Conservation (phyloP, 176 grass and related monocot species). For the Bonia amplexicaulis region DNA sequence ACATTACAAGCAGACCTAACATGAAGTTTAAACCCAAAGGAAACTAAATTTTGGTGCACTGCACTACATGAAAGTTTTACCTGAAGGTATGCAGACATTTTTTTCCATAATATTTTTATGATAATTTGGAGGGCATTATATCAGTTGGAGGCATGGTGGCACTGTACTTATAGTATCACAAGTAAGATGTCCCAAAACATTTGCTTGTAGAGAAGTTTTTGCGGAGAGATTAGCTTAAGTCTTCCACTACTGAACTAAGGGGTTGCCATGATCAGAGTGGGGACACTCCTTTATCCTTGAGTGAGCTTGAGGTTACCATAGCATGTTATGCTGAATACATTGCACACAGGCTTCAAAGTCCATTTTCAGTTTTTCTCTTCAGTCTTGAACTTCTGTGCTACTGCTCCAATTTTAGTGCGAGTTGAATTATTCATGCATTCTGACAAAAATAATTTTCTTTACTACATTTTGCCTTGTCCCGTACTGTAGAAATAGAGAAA, state of each 20-base stretch:
- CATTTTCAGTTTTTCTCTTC: background rate
- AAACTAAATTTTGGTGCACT: background rate
- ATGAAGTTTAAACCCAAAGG: background rate
- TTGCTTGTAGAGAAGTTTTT: background rate
- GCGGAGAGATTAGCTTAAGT: background rate
- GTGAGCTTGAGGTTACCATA: background rate
- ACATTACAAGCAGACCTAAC: background rate
- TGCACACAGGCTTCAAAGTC: background rate
- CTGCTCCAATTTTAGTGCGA: background rate
- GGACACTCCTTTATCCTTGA: background rate
- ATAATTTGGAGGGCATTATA: background rate
- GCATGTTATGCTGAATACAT: background rate
- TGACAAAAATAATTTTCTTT: background rate
- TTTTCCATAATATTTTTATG: background rate
- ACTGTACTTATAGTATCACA: background rate
- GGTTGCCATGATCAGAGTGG: background rate
- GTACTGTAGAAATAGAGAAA: background rate
- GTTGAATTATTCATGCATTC: background rate
- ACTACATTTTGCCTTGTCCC: background rate
- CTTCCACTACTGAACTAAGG: background rate
- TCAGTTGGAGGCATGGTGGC: background rate
- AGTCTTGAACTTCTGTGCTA: background rate
- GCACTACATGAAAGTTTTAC: constrained; percentile 21
- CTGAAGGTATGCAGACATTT: background rate
- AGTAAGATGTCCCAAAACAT: background rate